Percentiles rank a stretch among this genome's conserved stretches.
These are phyloP conservation scores for Ajuga reptans DNA, from an alignment of 305 asterid species.

Conservation along the genomic window DNA sequence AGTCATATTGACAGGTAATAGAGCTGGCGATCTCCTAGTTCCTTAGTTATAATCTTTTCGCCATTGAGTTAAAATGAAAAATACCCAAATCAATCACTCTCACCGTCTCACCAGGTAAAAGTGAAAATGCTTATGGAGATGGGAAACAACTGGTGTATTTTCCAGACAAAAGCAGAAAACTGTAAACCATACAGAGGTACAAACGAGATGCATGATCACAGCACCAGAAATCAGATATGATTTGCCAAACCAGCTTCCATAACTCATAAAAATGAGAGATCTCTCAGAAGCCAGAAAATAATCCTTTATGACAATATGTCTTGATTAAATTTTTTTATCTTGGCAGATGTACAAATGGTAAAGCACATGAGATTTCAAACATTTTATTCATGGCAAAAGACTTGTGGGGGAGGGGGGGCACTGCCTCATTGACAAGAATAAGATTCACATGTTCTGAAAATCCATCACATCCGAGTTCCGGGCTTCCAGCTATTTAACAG, in stretches of 20 bases:
- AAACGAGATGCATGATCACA: background rate
- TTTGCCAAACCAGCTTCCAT: background rate
- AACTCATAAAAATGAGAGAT: background rate
- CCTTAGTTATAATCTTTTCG: background rate
- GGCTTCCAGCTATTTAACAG: background rate
- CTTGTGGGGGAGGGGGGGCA: background rate
- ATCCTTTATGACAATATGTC: background rate
- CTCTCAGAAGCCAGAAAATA: background rate
- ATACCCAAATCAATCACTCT: background rate
- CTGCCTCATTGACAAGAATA: no score
- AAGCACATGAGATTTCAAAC: background rate
- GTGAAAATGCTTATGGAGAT: background rate
- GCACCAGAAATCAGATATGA: background rate
- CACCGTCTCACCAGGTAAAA: background rate
- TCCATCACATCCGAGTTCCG: background rate
- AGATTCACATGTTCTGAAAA: background rate
- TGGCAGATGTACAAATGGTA: background rate
- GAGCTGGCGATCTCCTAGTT: background rate
- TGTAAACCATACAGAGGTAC: background rate
- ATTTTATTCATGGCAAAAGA: background rate
- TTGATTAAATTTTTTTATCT: background rate
- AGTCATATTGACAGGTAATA: background rate
- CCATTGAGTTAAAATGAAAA: background rate
- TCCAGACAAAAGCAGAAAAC: background rate
- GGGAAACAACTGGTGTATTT: background rate